These are phyloP conservation scores for Sclerospora graminicola DNA, from an alignment of 352 stramenopile genomes.

Conservation along the genomic window DNA sequence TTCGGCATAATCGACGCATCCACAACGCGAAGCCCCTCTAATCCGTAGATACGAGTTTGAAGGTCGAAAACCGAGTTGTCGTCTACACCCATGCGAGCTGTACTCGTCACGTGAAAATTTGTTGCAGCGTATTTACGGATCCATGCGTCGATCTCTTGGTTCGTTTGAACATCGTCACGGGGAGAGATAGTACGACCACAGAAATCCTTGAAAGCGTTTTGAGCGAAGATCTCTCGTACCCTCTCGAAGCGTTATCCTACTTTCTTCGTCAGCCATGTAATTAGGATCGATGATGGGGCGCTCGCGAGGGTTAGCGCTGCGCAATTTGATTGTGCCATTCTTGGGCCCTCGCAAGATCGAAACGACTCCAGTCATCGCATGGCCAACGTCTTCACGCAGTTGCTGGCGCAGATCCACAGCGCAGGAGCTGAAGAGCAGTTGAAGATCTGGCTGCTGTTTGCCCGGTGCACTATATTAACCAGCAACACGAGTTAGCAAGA, in stretches of 20 bases:
- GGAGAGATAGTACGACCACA: conserved; percentile 56
- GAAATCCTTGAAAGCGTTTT: conserved; percentile 69
- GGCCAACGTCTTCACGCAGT: conserved; percentile 23
- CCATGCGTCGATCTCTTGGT: conserved; percentile 69
- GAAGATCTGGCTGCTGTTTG: conserved; percentile 62
- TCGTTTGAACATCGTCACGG: conserved; percentile 28
- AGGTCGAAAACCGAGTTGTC: too few species aligned
- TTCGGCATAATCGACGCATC: too few species aligned
- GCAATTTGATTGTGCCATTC: conserved; percentile 57
- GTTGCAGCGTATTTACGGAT: conserved; percentile 58
- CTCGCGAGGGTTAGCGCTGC: conserved; percentile 50
- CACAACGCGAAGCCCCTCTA: too few species aligned
- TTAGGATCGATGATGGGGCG: conserved; percentile 73
- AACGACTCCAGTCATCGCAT: conserved; percentile 78
- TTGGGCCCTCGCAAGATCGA: conserved; percentile 76
- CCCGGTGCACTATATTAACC: conserved; percentile 24
- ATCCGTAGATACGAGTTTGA: too few species aligned
- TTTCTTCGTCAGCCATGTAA: too few species aligned
- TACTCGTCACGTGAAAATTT: conserved; percentile 78
- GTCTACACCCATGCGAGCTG: too few species aligned
- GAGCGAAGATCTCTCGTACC: conserved; percentile 76
- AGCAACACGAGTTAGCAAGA: not conserved
- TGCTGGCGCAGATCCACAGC: too few species aligned
- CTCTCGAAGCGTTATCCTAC: conserved; percentile 52
- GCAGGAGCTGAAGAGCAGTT: conserved; percentile 76